phyloP scores from a whole-genome alignment of 2,329 filamentous ascomycete genomes.

The Penicillium sp. region DNA sequence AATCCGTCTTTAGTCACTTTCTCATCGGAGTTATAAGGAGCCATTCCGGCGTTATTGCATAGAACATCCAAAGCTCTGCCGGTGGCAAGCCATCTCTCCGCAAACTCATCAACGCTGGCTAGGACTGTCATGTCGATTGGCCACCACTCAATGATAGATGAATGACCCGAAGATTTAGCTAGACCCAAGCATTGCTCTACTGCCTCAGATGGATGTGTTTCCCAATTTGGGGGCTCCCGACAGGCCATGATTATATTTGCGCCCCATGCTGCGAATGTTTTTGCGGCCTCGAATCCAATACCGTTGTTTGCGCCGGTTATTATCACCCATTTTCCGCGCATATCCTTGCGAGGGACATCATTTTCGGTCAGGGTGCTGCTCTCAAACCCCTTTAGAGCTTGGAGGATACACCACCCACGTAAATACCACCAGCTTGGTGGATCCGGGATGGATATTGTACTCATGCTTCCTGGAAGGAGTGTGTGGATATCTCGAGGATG shows the following conservation, averaged over 20 bases:
- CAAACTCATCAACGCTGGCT: conserved; percentile 4
- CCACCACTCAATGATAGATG: conserved; percentile 8
- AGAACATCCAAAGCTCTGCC: conserved; percentile 2
- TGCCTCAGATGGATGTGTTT: conserved; percentile 1
- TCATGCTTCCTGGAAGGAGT: neutral
- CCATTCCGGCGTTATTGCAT: conserved; percentile 8
- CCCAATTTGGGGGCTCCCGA: conserved; percentile 6
- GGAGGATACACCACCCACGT: neutral
- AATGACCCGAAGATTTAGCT: neutral
- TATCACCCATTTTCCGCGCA: conserved; percentile 9
- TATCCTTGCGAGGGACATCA: neutral
- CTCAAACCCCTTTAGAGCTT: neutral
- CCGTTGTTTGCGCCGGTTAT: conserved; percentile 8
- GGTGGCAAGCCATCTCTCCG: conserved; percentile 1
- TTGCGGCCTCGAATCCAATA: conserved; percentile 7
- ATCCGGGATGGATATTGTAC: neutral
- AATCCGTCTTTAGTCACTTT: conserved; percentile 6
- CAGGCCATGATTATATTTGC: conserved; percentile 7
- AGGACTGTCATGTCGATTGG: conserved; percentile 2
- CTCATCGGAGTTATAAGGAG: neutral
- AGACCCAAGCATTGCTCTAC: neutral
- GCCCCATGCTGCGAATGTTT: conserved; percentile 6
- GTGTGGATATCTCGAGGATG: neutral
- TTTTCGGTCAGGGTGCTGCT: neutral
- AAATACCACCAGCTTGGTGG: neutral